These are phyloP conservation scores for Pythium apleroticum DNA, from an alignment of 352 stramenopile species.

Conservation along the genomic window DNA sequence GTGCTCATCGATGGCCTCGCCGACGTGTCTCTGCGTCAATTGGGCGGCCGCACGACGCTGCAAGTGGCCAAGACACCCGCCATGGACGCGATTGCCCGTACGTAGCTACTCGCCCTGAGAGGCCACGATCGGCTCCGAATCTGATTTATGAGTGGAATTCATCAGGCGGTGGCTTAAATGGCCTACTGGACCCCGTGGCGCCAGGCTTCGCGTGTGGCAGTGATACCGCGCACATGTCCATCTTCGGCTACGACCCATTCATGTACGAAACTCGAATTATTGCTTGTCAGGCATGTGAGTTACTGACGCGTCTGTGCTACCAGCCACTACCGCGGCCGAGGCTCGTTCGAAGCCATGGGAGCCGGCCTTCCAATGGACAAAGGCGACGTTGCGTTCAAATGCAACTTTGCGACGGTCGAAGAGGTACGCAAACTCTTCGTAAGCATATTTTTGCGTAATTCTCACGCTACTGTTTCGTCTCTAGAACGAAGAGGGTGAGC, in stretches of 20 bases:
- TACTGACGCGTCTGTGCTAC: not conserved
- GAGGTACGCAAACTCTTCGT: constrained; percentile 27
- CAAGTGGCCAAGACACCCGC: constrained; percentile 66
- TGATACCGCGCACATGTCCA: constrained; percentile 90
- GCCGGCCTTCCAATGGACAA: constrained; percentile 80
- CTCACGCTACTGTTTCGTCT: too few species aligned
- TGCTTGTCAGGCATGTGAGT: not conserved
- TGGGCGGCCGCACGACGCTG: constrained; percentile 59
- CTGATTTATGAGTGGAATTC: not conserved
- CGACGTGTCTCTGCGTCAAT: constrained; percentile 66
- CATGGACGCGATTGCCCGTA: constrained; percentile 86
- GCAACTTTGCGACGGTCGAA: constrained; percentile 84
- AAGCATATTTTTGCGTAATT: too few species aligned
- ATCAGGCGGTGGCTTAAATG: constrained; percentile 69
- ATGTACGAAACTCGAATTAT: constrained; percentile 33
- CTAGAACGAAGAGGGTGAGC: constrained; percentile 57
- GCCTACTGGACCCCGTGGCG: constrained; percentile 83
- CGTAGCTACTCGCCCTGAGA: constrained; percentile 7
- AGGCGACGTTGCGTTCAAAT: constrained; percentile 88
- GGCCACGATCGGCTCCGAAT: not conserved
- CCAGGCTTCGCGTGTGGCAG: constrained; percentile 83
- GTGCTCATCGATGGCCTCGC: constrained; percentile 87
- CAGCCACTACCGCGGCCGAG: constrained; percentile 82
- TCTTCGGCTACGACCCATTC: constrained; percentile 85
- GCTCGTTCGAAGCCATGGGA: constrained; percentile 88